phyloP scores from a whole-genome alignment of 306 rosid genomes.

The Trifolium pratense region DNA sequence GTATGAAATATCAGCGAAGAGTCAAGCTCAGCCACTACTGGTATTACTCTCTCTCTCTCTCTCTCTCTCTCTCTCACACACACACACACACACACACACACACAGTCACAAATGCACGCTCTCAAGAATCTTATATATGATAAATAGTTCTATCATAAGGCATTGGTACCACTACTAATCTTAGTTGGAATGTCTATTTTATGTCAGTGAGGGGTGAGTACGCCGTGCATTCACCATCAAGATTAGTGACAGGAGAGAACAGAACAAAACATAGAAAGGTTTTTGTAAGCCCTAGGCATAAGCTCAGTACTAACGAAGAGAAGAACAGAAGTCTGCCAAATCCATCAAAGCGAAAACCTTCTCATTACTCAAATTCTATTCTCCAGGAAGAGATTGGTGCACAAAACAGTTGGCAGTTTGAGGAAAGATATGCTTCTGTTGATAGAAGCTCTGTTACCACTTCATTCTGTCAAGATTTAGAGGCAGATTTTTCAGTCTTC shows the following conservation, averaged over 20 bases:
- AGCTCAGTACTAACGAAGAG: conserved; percentile 43
- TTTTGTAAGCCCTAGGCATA: conserved; percentile 49
- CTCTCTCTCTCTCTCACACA: conserved; percentile 4
- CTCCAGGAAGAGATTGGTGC: conserved; percentile 53
- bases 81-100: background rate
- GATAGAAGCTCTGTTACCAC: conserved; percentile 49
- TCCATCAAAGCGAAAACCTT: conserved; percentile 51
- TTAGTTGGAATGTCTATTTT: conserved; percentile 41
- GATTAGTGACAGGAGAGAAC: conserved; percentile 48
- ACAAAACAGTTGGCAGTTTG: conserved; percentile 52
- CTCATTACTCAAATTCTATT: conserved; percentile 51
- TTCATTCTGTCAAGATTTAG: conserved; percentile 54
- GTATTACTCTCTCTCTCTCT: conserved; percentile 45
- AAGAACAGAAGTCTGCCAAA: conserved; percentile 44
- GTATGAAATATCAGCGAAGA: conserved; percentile 69
- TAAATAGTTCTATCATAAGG: background rate
- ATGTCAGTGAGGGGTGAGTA: conserved; percentile 65
- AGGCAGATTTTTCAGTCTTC: conserved; percentile 46
- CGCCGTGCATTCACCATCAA: conserved; percentile 47
- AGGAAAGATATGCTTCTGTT: conserved; percentile 52
- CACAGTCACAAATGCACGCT: background rate
- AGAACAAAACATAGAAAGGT: conserved; percentile 52
- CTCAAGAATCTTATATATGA: conserved; percentile 10
- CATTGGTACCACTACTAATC: background rate
- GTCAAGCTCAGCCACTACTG: conserved; percentile 84